Conservation (phyloP, 768 basidiomycete species). For the Dentipellis sp. region DNA sequence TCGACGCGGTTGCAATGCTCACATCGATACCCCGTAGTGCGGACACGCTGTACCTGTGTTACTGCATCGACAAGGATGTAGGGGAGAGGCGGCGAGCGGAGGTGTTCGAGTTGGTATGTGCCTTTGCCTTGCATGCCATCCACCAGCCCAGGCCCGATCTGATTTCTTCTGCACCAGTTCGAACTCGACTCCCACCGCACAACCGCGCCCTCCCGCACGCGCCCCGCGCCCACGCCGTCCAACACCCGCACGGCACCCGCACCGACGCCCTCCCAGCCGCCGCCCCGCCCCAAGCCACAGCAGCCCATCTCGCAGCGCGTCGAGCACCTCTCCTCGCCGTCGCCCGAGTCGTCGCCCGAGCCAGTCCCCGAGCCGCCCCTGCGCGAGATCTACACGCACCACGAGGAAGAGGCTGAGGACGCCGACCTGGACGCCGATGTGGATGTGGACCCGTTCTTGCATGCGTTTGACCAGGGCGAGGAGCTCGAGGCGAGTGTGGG, state of each 20-base stretch:
- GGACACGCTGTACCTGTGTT: conserved; percentile 59
- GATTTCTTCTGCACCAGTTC: conserved; percentile 1
- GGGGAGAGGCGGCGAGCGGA: conserved; percentile 41
- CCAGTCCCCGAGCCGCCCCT: background rate
- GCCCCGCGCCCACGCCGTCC: background rate
- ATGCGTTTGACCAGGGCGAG: background rate
- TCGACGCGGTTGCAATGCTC: background rate
- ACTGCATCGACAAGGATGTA: conserved; percentile 51
- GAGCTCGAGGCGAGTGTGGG: background rate
- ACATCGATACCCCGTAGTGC: conserved; percentile 28
- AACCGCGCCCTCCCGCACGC: background rate
- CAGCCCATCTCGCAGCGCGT: background rate
- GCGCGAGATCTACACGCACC: background rate
- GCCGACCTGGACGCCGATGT: too few species aligned
- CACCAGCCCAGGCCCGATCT: background rate
- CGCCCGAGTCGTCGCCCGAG: background rate
- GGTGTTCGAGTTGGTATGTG: conserved; percentile 47
- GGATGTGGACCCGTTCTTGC: background rate
- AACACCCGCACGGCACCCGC: background rate
- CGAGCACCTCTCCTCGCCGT: conserved; percentile 1
- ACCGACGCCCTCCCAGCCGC: background rate
- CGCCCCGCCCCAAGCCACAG: background rate
- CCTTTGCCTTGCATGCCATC: background rate
- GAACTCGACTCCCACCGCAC: conserved; percentile 7
- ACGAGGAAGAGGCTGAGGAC: background rate